Evolutionary conservation across 169 alveolate species (phyloP), one percentile per base, ranked within the genome.

Genomic region (Besnoitia besnoiti): DNA sequence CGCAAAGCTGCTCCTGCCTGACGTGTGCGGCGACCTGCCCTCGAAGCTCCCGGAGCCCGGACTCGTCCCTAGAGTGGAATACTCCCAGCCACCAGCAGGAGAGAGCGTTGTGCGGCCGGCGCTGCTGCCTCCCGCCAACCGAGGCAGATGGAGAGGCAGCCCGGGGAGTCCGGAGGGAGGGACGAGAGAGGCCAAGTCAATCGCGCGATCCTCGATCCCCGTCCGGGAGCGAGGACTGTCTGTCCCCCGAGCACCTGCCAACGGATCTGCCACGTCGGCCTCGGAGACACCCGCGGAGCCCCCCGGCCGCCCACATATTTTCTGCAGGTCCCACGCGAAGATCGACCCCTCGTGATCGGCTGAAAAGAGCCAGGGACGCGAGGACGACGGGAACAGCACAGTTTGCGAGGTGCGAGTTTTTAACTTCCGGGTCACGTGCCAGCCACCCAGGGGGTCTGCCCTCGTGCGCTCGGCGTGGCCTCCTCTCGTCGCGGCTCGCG

Each of bases 321-420:
- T 16, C 42, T 0, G 46, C 27, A 80, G 62, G 46, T 80, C 89
- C 89, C 89, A 80, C n/a, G 89, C 89, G 27, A 21, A 80, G 37
- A 80, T 80, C 44, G 89, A 80, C 0, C 89, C 89, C 73, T 80
- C 89, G 89, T 80, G 89, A 44, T 80, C 89, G 10, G 73, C 89
- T 14, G 50, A n/a, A 40, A 47, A 80, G 12, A 80, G 16, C 73
- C 40, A 30, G 27, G 89, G 73, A 16, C 89, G 73, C 14, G 46
- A 27, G 5, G 73, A 0, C n/a, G 89, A 80, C 37, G 73, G 73
- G 30, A 24, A 80, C 27, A 80, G 46, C 27, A 47, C 73, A 12
- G 46, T 42, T 30, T 80, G 89, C 2, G 89, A 80, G 40, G 89
- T 80, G 67, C 89, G 89, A 12, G 89, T 47, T 47, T 80, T 80